phyloP scores from a whole-genome alignment of 108 stramenopile species.

The Nitzschia inconspicua region DNA sequence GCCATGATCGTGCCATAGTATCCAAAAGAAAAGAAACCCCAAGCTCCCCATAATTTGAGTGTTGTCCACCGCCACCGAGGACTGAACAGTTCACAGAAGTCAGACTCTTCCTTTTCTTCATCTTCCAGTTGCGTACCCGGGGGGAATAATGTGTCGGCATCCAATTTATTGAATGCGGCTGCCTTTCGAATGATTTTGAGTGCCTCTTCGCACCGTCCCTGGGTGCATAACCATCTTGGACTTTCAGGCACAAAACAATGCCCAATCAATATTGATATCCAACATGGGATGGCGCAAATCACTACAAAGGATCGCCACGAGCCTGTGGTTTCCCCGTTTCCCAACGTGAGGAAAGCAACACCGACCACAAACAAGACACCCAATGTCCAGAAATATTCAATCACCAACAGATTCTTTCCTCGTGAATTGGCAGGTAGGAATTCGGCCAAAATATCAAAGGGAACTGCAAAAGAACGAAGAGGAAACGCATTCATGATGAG shows the following conservation, averaged over 20 bases:
- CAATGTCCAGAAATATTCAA: conserved; percentile 85
- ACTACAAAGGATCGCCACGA: conserved; percentile 69
- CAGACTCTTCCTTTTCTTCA: conserved; percentile 34
- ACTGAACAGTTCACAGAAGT: conserved; percentile 34
- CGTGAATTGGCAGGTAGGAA: conserved; percentile 50
- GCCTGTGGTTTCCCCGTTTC: conserved; percentile 5
- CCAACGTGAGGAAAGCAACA: conserved; percentile 56
- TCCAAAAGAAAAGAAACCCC: conserved; percentile 63
- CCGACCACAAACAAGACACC: conserved; percentile 65
- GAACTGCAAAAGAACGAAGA: conserved; percentile 34
- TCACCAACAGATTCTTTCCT: conserved; percentile 56
- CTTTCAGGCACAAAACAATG: conserved; percentile 70
- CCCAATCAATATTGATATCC: conserved; percentile 54
- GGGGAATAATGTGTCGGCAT: conserved; percentile 39
- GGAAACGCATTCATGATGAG: background rate
- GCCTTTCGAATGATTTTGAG: conserved; percentile 47
- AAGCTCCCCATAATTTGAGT: conserved; percentile 44
- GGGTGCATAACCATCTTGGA: conserved; percentile 65
- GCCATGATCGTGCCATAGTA: conserved; percentile 66
- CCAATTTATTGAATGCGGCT: conserved; percentile 40
- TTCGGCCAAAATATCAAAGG: conserved; percentile 83
- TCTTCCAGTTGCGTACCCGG: conserved; percentile 30
- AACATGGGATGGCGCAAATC: conserved; percentile 60
- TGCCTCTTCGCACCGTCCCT: conserved; percentile 67
- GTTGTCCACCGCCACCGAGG: conserved; percentile 43